Conservation (phyloP, 2,329 filamentous ascomycete genomes). For the Fusarium sulawesiense region DNA sequence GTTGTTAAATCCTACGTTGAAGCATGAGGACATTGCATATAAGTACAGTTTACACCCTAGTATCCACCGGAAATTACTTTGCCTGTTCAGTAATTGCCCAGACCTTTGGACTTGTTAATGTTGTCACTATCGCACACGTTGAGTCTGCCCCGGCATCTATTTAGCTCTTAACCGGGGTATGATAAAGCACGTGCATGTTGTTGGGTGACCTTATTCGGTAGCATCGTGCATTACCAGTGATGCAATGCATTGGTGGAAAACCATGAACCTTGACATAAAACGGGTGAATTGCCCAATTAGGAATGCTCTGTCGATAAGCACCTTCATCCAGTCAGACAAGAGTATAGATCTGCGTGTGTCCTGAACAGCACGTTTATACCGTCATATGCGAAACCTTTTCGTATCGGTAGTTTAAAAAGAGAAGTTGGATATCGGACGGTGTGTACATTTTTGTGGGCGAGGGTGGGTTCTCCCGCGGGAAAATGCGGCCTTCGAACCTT, state of each 20-base stretch:
- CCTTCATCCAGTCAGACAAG: constrained; percentile 7
- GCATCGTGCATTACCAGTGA: neutral
- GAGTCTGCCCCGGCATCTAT: neutral
- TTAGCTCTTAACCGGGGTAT: neutral
- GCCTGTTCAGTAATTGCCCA: constrained; percentile 5
- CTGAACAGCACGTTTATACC: neutral
- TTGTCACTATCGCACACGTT: neutral
- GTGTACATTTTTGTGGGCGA: neutral
- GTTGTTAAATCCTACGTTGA: neutral
- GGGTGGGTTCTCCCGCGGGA: neutral
- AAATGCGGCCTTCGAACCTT: constrained; percentile 6
- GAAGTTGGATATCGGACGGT: constrained; percentile 9
- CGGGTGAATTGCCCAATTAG: constrained; percentile 18
- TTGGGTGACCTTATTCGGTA: constrained; percentile 20
- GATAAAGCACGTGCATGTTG: constrained; percentile 14
- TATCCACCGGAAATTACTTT: constrained; percentile 15
- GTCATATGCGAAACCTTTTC: neutral
- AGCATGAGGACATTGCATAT: neutral
- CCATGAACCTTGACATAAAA: constrained; percentile 12
- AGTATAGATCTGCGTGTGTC: constrained; percentile 3
- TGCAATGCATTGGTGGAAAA: constrained; percentile 21
- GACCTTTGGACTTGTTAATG: neutral
- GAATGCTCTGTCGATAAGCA: neutral
- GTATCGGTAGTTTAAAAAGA: neutral
- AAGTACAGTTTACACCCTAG: constrained; percentile 3